phyloP scores from a whole-genome alignment of 371 early-diverging fungal species.

The Vittaforma corneae region DNA sequence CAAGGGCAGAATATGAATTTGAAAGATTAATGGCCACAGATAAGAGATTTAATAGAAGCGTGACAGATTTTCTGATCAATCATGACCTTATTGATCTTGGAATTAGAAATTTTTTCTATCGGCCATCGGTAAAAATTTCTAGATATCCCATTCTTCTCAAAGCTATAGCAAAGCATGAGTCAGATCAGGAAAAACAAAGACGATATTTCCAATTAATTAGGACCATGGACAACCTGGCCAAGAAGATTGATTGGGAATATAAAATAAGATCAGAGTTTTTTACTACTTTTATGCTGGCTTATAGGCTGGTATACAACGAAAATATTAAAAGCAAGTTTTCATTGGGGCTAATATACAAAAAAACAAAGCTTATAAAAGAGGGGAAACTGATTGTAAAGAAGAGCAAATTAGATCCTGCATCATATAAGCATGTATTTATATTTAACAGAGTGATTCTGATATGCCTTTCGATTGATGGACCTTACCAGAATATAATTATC shows the following conservation, averaged over 20 bases:
- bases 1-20: conserved; percentile 47
- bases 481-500: conserved; percentile 22
- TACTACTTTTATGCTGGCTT: conserved; percentile 38
- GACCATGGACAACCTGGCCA: conserved; percentile 25
- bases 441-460: conserved; percentile 42
- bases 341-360: conserved; percentile 35
- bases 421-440: conserved; percentile 31
- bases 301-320: conserved; percentile 24
- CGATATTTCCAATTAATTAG: conserved; percentile 25
- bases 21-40: conserved; percentile 31
- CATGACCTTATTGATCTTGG: conserved; percentile 48
- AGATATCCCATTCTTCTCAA: conserved; percentile 53
- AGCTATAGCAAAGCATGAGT: conserved; percentile 53
- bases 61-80: conserved; percentile 36
- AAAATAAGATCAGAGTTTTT: conserved; percentile 40
- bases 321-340: neutral
- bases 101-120: conserved; percentile 52
- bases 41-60: conserved; percentile 41
- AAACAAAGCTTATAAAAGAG: conserved; percentile 29
- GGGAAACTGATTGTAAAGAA: conserved; percentile 34
- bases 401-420: neutral
- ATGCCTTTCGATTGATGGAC: conserved; percentile 16
- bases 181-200: conserved; percentile 17
- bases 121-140: conserved; percentile 53
- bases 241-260: conserved; percentile 41